Evolutionary conservation across 2,329 filamentous ascomycete genomes (phyloP).

Genomic region (Nothopassalora personata): DNA sequence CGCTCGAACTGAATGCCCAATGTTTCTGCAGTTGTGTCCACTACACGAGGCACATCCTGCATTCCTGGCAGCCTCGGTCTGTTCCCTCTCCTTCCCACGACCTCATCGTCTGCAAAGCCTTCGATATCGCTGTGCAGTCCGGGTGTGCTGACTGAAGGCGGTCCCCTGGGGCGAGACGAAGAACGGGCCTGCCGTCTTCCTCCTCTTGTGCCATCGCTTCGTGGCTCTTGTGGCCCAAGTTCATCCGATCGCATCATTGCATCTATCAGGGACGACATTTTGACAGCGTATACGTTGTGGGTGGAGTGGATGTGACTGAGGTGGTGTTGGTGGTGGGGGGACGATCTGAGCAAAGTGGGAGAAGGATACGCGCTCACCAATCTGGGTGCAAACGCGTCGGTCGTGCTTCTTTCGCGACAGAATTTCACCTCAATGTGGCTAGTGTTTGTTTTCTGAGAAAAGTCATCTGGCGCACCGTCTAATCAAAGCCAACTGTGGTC

Average conservation of each 20-base stretch:
- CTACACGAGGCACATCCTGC: conserved; percentile 61
- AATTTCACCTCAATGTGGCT: not conserved
- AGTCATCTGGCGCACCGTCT: not conserved
- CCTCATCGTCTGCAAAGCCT: conserved; percentile 57
- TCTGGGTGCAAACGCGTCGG: not conserved
- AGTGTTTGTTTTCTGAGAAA: not conserved
- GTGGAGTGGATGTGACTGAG: not conserved
- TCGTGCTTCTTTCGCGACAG: not conserved
- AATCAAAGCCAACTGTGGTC: no score
- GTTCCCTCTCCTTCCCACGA: conserved; percentile 51
- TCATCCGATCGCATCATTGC: conserved; percentile 46
- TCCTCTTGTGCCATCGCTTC: conserved; percentile 34
- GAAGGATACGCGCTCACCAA: conserved; percentile 2
- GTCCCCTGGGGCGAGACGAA: conserved; percentile 50
- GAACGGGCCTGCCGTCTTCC: conserved; percentile 36
- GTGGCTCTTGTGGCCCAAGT: conserved; percentile 33
- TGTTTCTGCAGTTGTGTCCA: conserved; percentile 69
- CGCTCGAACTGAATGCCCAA: conserved; percentile 72
- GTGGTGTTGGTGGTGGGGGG: not conserved
- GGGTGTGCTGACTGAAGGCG: conserved; percentile 47
- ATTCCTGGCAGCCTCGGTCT: conserved; percentile 39
- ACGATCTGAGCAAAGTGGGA: not conserved
- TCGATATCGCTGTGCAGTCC: conserved; percentile 53
- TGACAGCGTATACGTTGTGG: conserved; percentile 8
- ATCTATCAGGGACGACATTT: conserved; percentile 51